These are phyloP conservation scores for Leccinum obscurum DNA, from an alignment of 768 basidiomycete species.

Conservation along the genomic window DNA sequence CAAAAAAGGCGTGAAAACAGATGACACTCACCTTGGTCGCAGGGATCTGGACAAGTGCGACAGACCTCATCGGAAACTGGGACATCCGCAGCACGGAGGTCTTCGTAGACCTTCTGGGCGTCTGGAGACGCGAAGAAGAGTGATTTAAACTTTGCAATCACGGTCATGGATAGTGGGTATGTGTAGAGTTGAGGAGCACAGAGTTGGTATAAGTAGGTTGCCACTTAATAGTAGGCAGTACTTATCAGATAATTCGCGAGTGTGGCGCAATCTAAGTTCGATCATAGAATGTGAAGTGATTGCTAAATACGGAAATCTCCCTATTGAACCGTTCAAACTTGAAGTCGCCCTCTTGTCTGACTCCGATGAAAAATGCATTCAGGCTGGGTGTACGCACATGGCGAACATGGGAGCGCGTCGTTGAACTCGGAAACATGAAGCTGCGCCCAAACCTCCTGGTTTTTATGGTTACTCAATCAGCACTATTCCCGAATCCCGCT, in stretches of 20 bases:
- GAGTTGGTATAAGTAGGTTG: background rate
- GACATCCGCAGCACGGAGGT: slow-evolving; percentile 57
- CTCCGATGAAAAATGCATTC: no score
- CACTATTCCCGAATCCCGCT: no score
- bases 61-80: slow-evolving; percentile 72
- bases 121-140: slow-evolving; percentile 27
- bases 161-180: slow-evolving; percentile 19
- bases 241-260: slow-evolving; percentile 7
- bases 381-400: no score
- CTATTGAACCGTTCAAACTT: no score
- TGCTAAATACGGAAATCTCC: no score
- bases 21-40: slow-evolving; percentile 57
- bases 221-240: background rate
- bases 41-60: slow-evolving; percentile 73
- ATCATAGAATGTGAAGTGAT: background rate
- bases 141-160: slow-evolving; percentile 26
- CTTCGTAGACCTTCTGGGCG: slow-evolving; percentile 42
- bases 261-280: background rate
- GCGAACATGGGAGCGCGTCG: no score
- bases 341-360: no score
- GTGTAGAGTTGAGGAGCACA: background rate
- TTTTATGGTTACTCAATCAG: no score
- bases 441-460: no score
- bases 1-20: slow-evolving; percentile 31
- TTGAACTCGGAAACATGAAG: no score